phyloP scores from a whole-genome alignment of 2,329 filamentous ascomycete species.

The Fusarium incarnatum region DNA sequence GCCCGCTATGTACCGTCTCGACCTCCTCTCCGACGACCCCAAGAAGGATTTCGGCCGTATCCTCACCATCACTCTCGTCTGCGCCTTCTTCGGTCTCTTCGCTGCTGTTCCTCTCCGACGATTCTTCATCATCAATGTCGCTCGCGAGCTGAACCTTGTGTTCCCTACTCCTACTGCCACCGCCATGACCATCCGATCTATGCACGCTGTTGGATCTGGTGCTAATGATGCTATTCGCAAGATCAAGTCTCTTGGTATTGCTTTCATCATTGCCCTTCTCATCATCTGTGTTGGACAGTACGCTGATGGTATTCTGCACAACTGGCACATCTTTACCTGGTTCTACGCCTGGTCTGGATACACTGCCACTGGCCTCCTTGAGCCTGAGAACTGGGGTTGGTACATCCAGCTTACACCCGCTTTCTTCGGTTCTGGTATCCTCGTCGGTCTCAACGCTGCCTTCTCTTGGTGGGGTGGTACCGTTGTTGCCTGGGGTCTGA shows the following conservation, averaged over 20 bases:
- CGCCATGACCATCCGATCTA: slow-evolving; percentile 71
- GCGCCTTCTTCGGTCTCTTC: slow-evolving; percentile 73
- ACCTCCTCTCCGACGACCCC: slow-evolving; percentile 61
- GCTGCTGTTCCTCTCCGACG: slow-evolving; percentile 72
- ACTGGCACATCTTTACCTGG: slow-evolving; percentile 66
- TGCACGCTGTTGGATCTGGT: slow-evolving; percentile 67
- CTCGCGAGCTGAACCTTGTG: slow-evolving; percentile 68
- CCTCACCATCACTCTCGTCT: slow-evolving; percentile 70
- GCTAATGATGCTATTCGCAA: slow-evolving; percentile 65
- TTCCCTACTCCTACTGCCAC: slow-evolving; percentile 71
- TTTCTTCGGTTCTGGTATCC: slow-evolving; percentile 68
- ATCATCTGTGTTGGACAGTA: slow-evolving; percentile 70
- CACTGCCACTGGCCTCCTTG: slow-evolving; percentile 59
- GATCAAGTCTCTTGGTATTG: slow-evolving; percentile 64
- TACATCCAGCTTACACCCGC: slow-evolving; percentile 69
- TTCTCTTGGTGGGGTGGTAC: slow-evolving; percentile 68
- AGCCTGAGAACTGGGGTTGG: slow-evolving; percentile 72
- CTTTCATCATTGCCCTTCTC: slow-evolving; percentile 63
- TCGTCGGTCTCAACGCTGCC: slow-evolving; percentile 65
- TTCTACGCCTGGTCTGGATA: slow-evolving; percentile 67
- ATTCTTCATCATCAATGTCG: slow-evolving; percentile 76
- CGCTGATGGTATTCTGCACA: slow-evolving; percentile 69
- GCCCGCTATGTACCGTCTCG: slow-evolving; percentile 69
- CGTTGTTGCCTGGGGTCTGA: slow-evolving; percentile 66
- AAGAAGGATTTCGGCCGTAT: slow-evolving; percentile 68